A percentile compares a stretch with the other conserved stretches of the same genome.
Evolutionary conservation across 352 stramenopile species (phyloP).

Genomic region (Thalassiosira sp.): DNA sequence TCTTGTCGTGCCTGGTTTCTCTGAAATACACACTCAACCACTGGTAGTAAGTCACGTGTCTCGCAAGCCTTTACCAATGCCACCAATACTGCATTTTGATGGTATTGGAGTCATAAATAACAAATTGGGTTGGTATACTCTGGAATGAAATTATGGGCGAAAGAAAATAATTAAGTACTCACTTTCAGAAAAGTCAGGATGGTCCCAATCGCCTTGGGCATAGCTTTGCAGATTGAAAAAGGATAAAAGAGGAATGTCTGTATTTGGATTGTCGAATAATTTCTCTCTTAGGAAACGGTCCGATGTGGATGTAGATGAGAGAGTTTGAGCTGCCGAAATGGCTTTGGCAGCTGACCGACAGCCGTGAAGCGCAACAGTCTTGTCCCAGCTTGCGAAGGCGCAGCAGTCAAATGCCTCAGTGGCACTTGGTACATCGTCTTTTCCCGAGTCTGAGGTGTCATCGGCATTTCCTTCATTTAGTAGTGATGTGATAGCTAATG

Average conservation of each 20-base stretch:
- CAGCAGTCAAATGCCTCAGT: constrained; percentile 45
- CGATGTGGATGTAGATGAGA: constrained; percentile 20
- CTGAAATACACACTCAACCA: constrained; percentile 71
- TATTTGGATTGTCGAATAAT: constrained; percentile 57
- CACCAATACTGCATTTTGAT: constrained; percentile 58
- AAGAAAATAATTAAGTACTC: constrained; percentile 16
- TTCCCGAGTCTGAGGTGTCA: neutral
- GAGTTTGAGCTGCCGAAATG: constrained; percentile 37
- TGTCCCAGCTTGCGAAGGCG: constrained; percentile 79
- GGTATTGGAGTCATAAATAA: constrained; percentile 4
- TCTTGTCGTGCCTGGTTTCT: constrained; percentile 54
- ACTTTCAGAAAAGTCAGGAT: constrained; percentile 73
- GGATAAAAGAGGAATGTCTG: constrained; percentile 67
- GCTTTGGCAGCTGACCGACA: constrained; percentile 69
- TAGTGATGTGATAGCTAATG: constrained; percentile 52
- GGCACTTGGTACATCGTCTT: constrained; percentile 2
- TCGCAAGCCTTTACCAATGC: constrained; percentile 80
- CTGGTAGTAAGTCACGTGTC: constrained; percentile 74
- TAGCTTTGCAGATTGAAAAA: constrained; percentile 79
- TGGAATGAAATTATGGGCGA: no score
- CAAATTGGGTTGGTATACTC: neutral
- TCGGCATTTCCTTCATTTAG: constrained; percentile 11
- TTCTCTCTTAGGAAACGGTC: constrained; percentile 45
- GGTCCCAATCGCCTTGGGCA: constrained; percentile 79
- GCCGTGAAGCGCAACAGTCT: constrained; percentile 62